Evolutionary conservation across 495 filamentous ascomycete genomes (phyloP).

Genomic region (Xylaria venustula): DNA sequence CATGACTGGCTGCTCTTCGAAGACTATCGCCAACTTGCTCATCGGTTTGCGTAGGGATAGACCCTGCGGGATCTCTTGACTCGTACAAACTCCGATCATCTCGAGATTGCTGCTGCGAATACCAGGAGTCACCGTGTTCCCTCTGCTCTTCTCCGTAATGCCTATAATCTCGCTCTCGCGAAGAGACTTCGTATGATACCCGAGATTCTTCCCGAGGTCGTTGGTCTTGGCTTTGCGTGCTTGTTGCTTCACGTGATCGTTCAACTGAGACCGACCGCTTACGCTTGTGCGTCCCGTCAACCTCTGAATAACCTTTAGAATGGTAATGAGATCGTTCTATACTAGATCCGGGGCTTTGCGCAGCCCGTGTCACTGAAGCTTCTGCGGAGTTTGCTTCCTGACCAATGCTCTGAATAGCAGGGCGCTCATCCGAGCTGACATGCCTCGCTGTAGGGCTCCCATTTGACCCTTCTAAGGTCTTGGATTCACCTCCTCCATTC

Average conservation of each 20-base stretch:
- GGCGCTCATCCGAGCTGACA: conserved; percentile 25
- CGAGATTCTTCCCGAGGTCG: conserved; percentile 39
- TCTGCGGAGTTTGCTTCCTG: conserved; percentile 35
- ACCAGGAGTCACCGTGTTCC: conserved; percentile 45
- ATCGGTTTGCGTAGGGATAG: conserved; percentile 42
- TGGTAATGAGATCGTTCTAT: conserved; percentile 39
- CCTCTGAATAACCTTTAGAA: conserved; percentile 35
- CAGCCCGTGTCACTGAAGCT: conserved; percentile 27
- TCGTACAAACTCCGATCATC: conserved; percentile 47
- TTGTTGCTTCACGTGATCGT: conserved; percentile 39
- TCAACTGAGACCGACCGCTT: conserved; percentile 47
- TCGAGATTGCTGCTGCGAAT: conserved; percentile 33
- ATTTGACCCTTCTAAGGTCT: conserved; percentile 30
- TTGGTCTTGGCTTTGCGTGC: conserved; percentile 23
- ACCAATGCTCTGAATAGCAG: conserved; percentile 17
- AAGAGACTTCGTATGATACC: conserved; percentile 37
- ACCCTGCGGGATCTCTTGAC: conserved; percentile 39
- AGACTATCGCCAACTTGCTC: conserved; percentile 43
- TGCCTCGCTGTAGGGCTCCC: conserved; percentile 26
- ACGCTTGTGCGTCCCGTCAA: conserved; percentile 50
- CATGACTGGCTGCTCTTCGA: conserved; percentile 39
- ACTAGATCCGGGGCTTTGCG: conserved; percentile 31
- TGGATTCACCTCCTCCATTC: conserved; percentile 48
- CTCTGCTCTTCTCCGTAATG: conserved; percentile 39
- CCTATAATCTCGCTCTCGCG: conserved; percentile 44